Evolutionary conservation across 192 early-diverging fungal genomes (phyloP).

Genomic region (Neocallimastix lanati): DNA sequence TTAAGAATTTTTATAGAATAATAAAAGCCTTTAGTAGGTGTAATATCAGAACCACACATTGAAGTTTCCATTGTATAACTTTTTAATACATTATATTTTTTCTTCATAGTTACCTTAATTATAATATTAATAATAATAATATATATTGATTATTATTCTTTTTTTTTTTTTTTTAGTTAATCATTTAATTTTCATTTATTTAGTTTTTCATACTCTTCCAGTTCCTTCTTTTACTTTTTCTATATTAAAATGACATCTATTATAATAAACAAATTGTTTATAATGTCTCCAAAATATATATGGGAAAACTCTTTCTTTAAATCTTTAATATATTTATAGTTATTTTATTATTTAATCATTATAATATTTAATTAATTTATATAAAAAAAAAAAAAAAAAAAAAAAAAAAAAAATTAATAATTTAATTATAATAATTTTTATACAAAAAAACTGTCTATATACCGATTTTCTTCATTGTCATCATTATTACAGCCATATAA

Average conservation of each 20-base stretch:
- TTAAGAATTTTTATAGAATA: not conserved
- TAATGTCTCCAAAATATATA: not conserved
- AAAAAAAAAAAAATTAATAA: too few species aligned
- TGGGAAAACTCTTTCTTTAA: not conserved
- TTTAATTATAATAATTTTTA: too few species aligned
- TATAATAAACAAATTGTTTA: not conserved
- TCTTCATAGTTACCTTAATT: not conserved
- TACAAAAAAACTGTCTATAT: not conserved
- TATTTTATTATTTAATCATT: too few species aligned
- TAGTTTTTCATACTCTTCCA: not conserved
- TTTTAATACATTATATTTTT: not conserved
- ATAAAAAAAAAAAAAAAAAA: too few species aligned
- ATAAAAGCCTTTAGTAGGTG: not conserved
- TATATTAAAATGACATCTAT: not conserved
- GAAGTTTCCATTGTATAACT: not conserved
- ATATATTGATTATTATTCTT: not conserved
- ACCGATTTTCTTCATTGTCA: not conserved
- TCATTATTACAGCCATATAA: constrained; percentile 23
- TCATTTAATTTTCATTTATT: not conserved
- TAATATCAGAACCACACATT: not conserved
- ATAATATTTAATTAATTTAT: too few species aligned
- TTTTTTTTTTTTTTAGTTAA: not conserved
- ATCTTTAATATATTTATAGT: not conserved
- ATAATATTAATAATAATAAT: not conserved
- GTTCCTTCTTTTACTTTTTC: not conserved